Conservation (phyloP, 2,329 filamentous ascomycete genomes). For the Cercospora zeae-maydis region DNA sequence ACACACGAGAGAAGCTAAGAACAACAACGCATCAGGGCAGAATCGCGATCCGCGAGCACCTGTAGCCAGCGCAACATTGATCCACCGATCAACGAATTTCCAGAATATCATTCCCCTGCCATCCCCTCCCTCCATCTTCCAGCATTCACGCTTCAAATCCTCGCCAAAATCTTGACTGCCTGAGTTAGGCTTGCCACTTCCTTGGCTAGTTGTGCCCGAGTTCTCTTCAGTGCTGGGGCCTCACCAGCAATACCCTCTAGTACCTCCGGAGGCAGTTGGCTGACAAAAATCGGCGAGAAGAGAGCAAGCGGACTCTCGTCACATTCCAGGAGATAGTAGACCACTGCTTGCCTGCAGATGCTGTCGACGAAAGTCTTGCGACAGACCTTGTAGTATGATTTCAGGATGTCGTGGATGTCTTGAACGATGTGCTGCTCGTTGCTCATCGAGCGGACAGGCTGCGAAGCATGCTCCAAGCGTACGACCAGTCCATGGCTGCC, state of each 20-base stretch:
- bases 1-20: no score
- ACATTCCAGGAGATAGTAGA: slow-evolving; percentile 52
- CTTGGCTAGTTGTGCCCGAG: slow-evolving; percentile 44
- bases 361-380: slow-evolving; percentile 61
- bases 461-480: neutral
- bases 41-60: no score
- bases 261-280: slow-evolving; percentile 47
- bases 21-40: no score
- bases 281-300: slow-evolving; percentile 52
- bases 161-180: slow-evolving; percentile 21
- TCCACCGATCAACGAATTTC: no score
- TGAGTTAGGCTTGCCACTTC: slow-evolving; percentile 42
- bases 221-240: slow-evolving; percentile 42
- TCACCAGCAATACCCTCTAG: slow-evolving; percentile 59
- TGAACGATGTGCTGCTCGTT: neutral
- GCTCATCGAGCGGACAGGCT: slow-evolving; percentile 29
- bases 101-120: no score
- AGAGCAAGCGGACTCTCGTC: slow-evolving; percentile 51
- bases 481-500: neutral
- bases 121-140: no score
- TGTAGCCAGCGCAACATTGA: no score
- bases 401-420: slow-evolving; percentile 56
- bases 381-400: slow-evolving; percentile 54
- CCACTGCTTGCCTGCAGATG: slow-evolving; percentile 57
- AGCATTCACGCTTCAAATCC: neutral